A percentile compares a stretch with the other conserved stretches of the same genome.
Evolutionary conservation across 257 asterid genomes (phyloP).

Genomic region (Petunia axillaris): DNA sequence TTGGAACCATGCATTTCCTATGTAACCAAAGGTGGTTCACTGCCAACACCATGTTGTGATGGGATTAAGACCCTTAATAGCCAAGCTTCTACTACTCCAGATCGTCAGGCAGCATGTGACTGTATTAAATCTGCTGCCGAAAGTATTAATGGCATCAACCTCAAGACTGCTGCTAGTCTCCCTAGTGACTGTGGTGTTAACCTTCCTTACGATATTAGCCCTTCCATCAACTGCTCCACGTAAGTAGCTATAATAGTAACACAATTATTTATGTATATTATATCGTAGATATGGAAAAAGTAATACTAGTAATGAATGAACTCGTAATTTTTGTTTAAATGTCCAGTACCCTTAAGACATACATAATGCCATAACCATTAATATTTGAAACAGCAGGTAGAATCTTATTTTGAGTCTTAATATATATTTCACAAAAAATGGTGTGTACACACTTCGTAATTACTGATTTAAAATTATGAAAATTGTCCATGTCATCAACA

Average conservation of each 20-base stretch:
- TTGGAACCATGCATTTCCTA: slow-evolving; percentile 38
- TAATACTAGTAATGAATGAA: too few species aligned
- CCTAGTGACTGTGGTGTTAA: slow-evolving; percentile 43
- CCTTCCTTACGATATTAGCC: slow-evolving; percentile 49
- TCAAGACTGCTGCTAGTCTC: slow-evolving; percentile 31
- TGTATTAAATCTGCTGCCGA: slow-evolving; percentile 34
- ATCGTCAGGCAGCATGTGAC: slow-evolving; percentile 39
- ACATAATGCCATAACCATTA: too few species aligned
- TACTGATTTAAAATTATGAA: too few species aligned
- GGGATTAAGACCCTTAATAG: slow-evolving; percentile 29
- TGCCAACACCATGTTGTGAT: slow-evolving; percentile 39
- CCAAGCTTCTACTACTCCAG: slow-evolving; percentile 37
- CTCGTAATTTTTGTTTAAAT: too few species aligned
- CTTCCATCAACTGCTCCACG: slow-evolving; percentile 53
- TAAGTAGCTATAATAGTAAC: slow-evolving; percentile 25
- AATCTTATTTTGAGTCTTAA: too few species aligned
- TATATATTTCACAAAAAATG: too few species aligned
- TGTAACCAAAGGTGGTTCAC: slow-evolving; percentile 16
- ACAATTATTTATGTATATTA: too few species aligned
- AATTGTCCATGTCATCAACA: too few species aligned
- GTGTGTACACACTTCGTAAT: too few species aligned
- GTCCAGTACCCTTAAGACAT: too few species aligned
- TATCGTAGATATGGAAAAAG: too few species aligned
- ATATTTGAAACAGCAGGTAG: too few species aligned
- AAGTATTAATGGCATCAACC: background rate